A percentile compares a stretch with the other conserved stretches of the same genome.
phyloP scores from a whole-genome alignment of 257 asterid genomes.

The Penstemon barbatus region DNA sequence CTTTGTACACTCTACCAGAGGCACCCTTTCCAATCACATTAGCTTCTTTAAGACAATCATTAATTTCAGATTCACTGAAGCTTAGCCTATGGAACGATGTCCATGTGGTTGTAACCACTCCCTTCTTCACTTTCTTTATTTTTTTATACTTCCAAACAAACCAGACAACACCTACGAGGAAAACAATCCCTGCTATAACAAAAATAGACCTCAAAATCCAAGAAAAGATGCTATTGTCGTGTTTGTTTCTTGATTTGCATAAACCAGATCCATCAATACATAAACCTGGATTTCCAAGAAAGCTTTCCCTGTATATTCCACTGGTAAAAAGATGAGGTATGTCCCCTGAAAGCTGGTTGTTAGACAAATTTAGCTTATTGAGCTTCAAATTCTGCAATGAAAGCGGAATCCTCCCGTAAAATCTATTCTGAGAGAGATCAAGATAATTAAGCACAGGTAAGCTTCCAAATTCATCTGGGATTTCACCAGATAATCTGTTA shows the following conservation, averaged over 20 bases:
- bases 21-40: slow-evolving; percentile 73
- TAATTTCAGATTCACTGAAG: slow-evolving; percentile 62
- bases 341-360: slow-evolving; percentile 58
- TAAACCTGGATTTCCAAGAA: slow-evolving; percentile 69
- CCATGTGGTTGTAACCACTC: slow-evolving; percentile 57
- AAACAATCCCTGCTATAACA: slow-evolving; percentile 35
- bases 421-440: slow-evolving; percentile 65
- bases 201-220: slow-evolving; percentile 48
- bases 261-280: slow-evolving; percentile 40
- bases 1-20: slow-evolving; percentile 76
- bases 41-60: slow-evolving; percentile 54
- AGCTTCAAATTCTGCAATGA: slow-evolving; percentile 69
- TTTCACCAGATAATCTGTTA: slow-evolving; percentile 57
- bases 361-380: slow-evolving; percentile 58
- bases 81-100: slow-evolving; percentile 76
- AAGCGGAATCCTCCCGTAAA: slow-evolving; percentile 60
- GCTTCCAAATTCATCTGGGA: slow-evolving; percentile 68
- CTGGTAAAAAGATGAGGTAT: slow-evolving; percentile 54
- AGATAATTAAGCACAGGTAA: slow-evolving; percentile 70
- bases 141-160: slow-evolving; percentile 48
- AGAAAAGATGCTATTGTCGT: slow-evolving; percentile 21
- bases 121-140: slow-evolving; percentile 31
- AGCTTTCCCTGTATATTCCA: slow-evolving; percentile 54
- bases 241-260: slow-evolving; percentile 32
- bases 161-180: slow-evolving; percentile 50